These are phyloP conservation scores for Cajanus cajan DNA, from an alignment of 306 rosid genomes.

Conservation along the genomic window DNA sequence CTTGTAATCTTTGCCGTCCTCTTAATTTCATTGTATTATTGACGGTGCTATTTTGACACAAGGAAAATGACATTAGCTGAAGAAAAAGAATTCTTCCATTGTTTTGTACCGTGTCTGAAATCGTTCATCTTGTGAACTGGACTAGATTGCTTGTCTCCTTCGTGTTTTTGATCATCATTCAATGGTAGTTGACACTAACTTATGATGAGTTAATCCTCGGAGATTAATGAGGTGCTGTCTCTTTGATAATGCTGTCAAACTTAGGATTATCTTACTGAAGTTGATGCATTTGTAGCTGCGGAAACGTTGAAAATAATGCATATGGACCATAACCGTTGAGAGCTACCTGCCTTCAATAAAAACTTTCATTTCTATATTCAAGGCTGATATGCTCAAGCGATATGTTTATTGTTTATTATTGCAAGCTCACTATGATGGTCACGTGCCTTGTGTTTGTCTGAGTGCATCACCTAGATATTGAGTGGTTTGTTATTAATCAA, in stretches of 20 bases:
- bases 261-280: neutral
- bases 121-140: constrained; percentile 3
- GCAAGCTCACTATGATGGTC: neutral
- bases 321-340: neutral
- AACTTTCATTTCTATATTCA: neutral
- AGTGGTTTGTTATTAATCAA: neutral
- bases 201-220: neutral
- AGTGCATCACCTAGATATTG: neutral
- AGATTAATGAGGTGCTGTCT: neutral
- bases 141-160: neutral
- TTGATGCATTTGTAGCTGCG: neutral
- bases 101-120: neutral
- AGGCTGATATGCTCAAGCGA: neutral
- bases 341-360: neutral
- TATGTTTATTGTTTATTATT: neutral
- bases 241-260: neutral
- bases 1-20: constrained; percentile 20
- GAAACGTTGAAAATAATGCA: neutral
- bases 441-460: neutral
- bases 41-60: constrained; percentile 18
- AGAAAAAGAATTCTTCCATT: constrained; percentile 1
- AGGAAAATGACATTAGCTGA: constrained; percentile 17
- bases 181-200: neutral
- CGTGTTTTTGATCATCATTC: neutral
- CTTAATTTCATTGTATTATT: constrained; percentile 19